A percentile compares a stretch with the other conserved stretches of the same genome.
Conservation (phyloP, 768 basidiomycete species). For the Termitomyces heimii region DNA sequence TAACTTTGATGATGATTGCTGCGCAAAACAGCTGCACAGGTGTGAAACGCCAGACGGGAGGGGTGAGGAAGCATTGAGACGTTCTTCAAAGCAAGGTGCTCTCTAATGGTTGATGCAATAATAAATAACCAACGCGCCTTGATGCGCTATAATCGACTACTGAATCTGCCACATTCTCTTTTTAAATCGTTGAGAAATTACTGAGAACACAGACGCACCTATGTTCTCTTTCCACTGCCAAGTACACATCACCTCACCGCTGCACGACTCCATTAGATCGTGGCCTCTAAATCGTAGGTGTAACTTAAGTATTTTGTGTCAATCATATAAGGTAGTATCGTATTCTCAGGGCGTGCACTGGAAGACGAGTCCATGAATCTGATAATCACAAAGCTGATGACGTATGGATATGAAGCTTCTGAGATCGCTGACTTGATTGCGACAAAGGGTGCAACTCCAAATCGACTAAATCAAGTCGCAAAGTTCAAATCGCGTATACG, state of each 20-base stretch:
- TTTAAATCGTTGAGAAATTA: neutral
- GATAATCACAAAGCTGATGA: slow-evolving; percentile 13
- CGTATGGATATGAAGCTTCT: slow-evolving; percentile 87
- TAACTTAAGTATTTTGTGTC: slow-evolving; percentile 89
- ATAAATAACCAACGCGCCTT: too few relatives aligned
- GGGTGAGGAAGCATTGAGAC: neutral
- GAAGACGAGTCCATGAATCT: neutral
- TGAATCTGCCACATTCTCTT: neutral
- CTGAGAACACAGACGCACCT: slow-evolving; percentile 2
- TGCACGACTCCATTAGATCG: slow-evolving; percentile 85
- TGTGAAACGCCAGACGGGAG: neutral
- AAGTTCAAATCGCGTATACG: slow-evolving; percentile 60
- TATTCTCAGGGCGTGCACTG: slow-evolving; percentile 69
- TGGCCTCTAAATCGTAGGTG: slow-evolving; percentile 51
- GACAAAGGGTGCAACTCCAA: slow-evolving; percentile 18
- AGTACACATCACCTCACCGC: slow-evolving; percentile 42
- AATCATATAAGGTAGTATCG: slow-evolving; percentile 61
- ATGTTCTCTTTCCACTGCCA: neutral
- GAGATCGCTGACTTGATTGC: slow-evolving; percentile 83
- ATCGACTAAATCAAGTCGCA: neutral
- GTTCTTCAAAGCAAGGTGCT: too few relatives aligned
- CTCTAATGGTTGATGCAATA: neutral
- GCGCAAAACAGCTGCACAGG: neutral
- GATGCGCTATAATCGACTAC: too few relatives aligned
- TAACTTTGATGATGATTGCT: neutral